Base-by-base conservation (phyloP, 208 protist species). In the Acanthamoeba healyi region DNA sequence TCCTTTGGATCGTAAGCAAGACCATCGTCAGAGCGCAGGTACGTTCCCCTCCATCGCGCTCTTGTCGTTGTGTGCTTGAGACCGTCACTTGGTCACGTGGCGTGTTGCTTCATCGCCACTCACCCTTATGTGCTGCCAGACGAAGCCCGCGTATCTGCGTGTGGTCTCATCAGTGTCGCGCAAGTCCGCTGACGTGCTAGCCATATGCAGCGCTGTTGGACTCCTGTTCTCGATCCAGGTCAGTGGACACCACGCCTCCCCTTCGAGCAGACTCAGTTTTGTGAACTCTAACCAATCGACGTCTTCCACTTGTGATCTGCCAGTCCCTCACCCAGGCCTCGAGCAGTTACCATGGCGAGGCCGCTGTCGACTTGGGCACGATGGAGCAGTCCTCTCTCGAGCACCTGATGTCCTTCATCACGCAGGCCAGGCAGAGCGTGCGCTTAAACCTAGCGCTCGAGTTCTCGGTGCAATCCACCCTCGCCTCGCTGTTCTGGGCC, bases 401-500 rank as follows among this genome's bases (percentile, higher is more conserved):
- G 26, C 22, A 44, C 7, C 34, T 88, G 79, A 38, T 36, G 12
- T 3, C 22, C 4, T 1, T 36, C 15, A 12, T 88, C 44, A 34
- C 56, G 79, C 29, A 88, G n/a, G 32, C 32, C 15, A 51, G 51
- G 24, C 12, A 34, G n/a, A 65, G 49, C 44, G 36, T 63, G 44
- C 49, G 44, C 5, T 44, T 88, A 0, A 88, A 88, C 32, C 51
- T 88, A 3, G 15, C 24, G 12, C 14, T 58, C 51, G 79, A 88
- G 51, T 58, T 88, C 32, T 22, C 61, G 15, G 79, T 88, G 26
- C 51, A 88, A n/a, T 44, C 1, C 79, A 88, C 79, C 19, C 44
- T 63, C n/a, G 79, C 79, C 7, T 88, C 51, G 49, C 79, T 88
- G 26, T 63, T 88, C 19, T 88, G 79, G 79, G 29, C 51, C 51